Evolutionary conservation across 1,284 basidiomycete species (phyloP).

Genomic region (Puccinia horiana): DNA sequence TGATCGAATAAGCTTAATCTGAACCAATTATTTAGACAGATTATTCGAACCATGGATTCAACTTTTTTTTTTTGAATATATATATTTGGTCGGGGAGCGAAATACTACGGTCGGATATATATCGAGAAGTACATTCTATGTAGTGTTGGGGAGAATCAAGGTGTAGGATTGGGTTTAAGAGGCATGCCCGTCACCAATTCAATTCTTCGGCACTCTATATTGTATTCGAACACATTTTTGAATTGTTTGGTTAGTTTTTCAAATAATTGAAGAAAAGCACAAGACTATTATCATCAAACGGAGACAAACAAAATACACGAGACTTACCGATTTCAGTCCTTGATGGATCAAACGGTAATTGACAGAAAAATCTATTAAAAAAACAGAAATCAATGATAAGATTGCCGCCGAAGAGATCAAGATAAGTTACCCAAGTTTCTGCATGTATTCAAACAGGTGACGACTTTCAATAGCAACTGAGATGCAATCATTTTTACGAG

Average conservation of each 20-base stretch:
- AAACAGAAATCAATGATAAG: neutral
- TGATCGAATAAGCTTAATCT: neutral
- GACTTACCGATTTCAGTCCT: slow-evolving; percentile 37
- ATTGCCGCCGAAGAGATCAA: neutral
- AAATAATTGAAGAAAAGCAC: neutral
- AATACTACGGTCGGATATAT: neutral
- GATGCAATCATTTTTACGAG: slow-evolving; percentile 34
- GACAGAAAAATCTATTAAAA: slow-evolving; percentile 29
- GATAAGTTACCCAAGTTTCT: slow-evolving; percentile 27
- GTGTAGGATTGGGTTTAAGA: slow-evolving; percentile 13
- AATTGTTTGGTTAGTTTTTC: neutral
- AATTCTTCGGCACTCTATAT: slow-evolving; percentile 41
- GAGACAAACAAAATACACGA: neutral
- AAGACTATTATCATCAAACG: neutral
- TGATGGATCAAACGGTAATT: slow-evolving; percentile 43
- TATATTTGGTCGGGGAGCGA: neutral
- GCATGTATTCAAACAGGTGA: slow-evolving; percentile 44
- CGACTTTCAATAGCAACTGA: slow-evolving; percentile 26
- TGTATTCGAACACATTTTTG: neutral
- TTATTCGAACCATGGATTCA: neutral
- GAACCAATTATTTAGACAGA: neutral
- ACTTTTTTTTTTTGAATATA: neutral
- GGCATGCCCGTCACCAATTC: slow-evolving; percentile 33
- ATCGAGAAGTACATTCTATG: slow-evolving; percentile 3
- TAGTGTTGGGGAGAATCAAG: neutral